Base-by-base conservation (phyloP, 345 rosid genomes). In the Citrus glauca region DNA sequence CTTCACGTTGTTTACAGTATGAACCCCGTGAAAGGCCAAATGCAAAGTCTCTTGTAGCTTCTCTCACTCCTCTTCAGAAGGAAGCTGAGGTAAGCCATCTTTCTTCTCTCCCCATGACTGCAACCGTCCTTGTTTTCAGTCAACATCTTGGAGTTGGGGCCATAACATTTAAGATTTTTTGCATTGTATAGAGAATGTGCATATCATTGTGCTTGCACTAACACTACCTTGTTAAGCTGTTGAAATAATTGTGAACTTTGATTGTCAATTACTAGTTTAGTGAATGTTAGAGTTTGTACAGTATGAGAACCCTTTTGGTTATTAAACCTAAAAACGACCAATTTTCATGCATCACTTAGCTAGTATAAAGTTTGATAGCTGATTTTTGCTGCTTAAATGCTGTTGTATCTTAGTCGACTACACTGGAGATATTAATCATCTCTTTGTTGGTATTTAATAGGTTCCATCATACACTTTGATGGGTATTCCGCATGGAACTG, bases 11-110 rank as follows among this genome's bases (percentile, higher is more conserved):
- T 84, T 84, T 93, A 83, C 96, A 91, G 82, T 90, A 88, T 73
- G 98, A 93, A 85, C 82, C 96, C 79, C 96, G 96, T 76, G 96
- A 93, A 85, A 93, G 98, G 90, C 98, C 98, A 6, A 91, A 90
- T 71, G 89, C 89, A 59, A 93, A 90, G 80, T 91, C 96, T 85
- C 93, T 91, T 57, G 98, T 91, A 72, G 74, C 80, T 63, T 85
- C 94, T 63, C 93, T 93, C 17, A 70, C 86, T 77, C 87, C 94
- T 69, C 94, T 93, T 76, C 96, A 88, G 80, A 93, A 91, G 76
- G 96, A 91, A 86, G 84, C 88, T 33, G 91, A 88, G 86, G 98
- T 93, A 83, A 48, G 61, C 74, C 24, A 28, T 48, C 40, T 45
- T 30, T 22, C 24, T 19, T 30, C 37, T 16, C 57, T 9, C 22